Percentiles rank a stretch among this genome's conserved stretches.
Conservation (phyloP, 352 stramenopile genomes). For the Pythium graminicola region DNA sequence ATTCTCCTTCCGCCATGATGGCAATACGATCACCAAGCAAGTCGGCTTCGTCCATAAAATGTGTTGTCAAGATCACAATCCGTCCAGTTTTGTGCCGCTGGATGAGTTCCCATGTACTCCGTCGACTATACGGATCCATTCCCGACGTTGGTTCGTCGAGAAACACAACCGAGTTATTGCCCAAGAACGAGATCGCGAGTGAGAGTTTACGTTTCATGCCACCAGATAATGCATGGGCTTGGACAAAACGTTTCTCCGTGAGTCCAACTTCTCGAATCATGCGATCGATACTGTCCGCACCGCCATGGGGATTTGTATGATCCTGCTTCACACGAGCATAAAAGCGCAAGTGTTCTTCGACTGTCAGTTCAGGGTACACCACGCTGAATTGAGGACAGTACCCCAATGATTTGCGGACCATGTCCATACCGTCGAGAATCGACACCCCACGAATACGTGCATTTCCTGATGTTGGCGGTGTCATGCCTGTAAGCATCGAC, state of each 20-base stretch:
- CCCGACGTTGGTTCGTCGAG: conserved; percentile 90
- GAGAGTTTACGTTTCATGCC: conserved; percentile 80
- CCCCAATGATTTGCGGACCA: conserved; percentile 88
- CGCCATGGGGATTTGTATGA: background rate
- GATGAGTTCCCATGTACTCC: conserved; percentile 83
- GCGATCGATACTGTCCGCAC: conserved; percentile 22
- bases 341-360: conserved; percentile 94
- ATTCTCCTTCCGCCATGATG: conserved; percentile 79
- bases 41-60: conserved; percentile 92
- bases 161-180: conserved; percentile 66
- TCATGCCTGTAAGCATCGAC: conserved; percentile 78
- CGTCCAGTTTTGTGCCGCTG: conserved; percentile 44
- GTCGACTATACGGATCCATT: conserved; percentile 90
- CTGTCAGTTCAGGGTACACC: conserved; percentile 93
- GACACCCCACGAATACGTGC: conserved; percentile 52
- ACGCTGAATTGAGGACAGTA: conserved; percentile 97
- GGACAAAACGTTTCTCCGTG: conserved; percentile 72
- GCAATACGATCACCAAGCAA: conserved; percentile 86
- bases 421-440: conserved; percentile 63
- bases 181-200: conserved; percentile 69
- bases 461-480: conserved; percentile 42
- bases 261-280: conserved; percentile 90
- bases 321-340: conserved; percentile 91
- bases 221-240: conserved; percentile 51
- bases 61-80: conserved; percentile 87